Conservation (phyloP, 75 land plant genomes). For the Cunninghamia lanceolata region DNA sequence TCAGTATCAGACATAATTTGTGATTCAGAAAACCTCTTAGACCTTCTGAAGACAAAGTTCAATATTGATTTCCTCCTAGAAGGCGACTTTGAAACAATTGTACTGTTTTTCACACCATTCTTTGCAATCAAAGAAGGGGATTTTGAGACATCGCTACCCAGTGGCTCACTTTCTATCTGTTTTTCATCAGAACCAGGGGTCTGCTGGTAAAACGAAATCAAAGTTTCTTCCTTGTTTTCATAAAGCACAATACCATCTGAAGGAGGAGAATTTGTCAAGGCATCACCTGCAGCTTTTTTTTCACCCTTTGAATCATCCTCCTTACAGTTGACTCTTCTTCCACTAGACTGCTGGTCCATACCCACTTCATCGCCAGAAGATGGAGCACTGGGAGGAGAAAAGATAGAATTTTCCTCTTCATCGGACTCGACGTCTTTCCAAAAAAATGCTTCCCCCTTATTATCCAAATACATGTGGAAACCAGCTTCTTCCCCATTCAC, state of each 20-base stretch:
- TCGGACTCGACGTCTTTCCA: slow-evolving; percentile 52
- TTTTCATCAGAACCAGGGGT: neutral
- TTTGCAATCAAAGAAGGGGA: neutral
- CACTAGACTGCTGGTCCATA: slow-evolving; percentile 14
- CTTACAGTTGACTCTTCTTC: slow-evolving; percentile 22
- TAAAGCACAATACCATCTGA: neutral
- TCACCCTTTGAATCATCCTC: slow-evolving; percentile 33
- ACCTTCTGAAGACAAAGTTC: slow-evolving; percentile 51
- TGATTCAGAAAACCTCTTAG: neutral
- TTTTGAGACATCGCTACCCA: neutral
- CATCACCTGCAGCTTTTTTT: neutral
- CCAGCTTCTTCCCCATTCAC: slow-evolving; percentile 72
- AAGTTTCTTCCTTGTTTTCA: neutral
- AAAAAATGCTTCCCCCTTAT: slow-evolving; percentile 93
- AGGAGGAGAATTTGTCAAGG: neutral
- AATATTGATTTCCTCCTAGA: slow-evolving; percentile 29
- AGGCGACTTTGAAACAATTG: slow-evolving; percentile 23
- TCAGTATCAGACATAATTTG: neutral
- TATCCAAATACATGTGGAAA: slow-evolving; percentile 86
- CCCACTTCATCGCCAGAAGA: slow-evolving; percentile 61
- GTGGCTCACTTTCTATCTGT: slow-evolving; percentile 3
- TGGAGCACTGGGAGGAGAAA: slow-evolving; percentile 27
- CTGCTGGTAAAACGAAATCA: neutral
- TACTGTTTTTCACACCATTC: slow-evolving; percentile 22
- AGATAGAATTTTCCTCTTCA: slow-evolving; percentile 30